Conservation (phyloP, 352 stramenopile genomes). For the Aphanomyces cochlioides region DNA sequence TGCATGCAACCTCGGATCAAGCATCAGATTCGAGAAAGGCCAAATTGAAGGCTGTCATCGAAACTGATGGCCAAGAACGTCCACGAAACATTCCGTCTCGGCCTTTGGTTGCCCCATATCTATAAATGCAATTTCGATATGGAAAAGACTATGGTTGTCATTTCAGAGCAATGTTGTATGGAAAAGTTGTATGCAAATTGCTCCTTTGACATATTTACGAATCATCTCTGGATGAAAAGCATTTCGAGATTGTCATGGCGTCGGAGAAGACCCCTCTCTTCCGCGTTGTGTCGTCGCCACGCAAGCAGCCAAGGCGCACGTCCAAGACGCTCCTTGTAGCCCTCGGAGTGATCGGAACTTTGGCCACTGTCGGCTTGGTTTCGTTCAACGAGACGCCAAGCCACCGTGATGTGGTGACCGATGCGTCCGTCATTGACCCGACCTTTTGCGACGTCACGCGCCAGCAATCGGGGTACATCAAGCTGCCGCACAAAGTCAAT, state of each 20-base stretch:
- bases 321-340: neutral
- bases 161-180: no score
- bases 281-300: conserved; percentile 9
- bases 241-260: conserved; percentile 11
- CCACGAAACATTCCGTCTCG: no score
- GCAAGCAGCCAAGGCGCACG: neutral
- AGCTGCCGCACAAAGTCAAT: conserved; percentile 48
- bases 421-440: neutral
- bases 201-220: no score
- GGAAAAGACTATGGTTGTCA: no score
- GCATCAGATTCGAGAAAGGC: no score
- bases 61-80: no score
- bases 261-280: conserved; percentile 27
- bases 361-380: neutral
- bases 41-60: no score
- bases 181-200: no score
- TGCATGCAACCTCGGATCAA: no score
- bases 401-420: neutral
- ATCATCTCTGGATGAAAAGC: no score
- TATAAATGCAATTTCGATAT: no score
- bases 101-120: no score
- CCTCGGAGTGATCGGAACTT: neutral
- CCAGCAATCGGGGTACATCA: conserved; percentile 47
- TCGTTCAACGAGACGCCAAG: neutral
- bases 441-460: conserved; percentile 18